Evolutionary conservation across 2,329 filamentous ascomycete genomes (phyloP), one percentile per base, ranked within the genome.

Genomic region (Ophiostoma quercus): DNA sequence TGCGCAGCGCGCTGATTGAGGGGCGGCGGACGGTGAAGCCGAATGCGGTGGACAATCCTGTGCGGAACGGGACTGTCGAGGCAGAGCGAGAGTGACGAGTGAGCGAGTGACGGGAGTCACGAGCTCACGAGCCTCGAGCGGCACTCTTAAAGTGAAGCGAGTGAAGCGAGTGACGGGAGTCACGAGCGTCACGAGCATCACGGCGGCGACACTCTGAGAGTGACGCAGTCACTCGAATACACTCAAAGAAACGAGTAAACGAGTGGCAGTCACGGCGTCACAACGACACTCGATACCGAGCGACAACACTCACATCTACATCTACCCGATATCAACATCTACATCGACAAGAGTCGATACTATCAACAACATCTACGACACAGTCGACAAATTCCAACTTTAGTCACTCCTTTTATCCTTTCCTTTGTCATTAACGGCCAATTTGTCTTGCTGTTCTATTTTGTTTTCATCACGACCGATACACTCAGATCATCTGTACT

Each of bases 11-110:
- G 9, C 82, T 85, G 8, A 87, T 90, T 63, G 84, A 86, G 11
- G 87, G 85, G 41, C 82, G 86, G 74, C 84, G 84, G 11, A 84
- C 81, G 1, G 85, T 90, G 72, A 86, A 88, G 74, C 85, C 87
- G 2, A 89, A 89, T 74, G 84, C 85, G 19, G 84, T 84, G n/a
- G 85, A 84, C 72, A 82, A 87, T 70, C 85, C 84, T 25, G 74
- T 74, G 6, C 69, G 81, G 34, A 83, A 81, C 72, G 74, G 76
- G 51, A 82, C 80, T 29, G 25, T 29, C 68, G 43, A n/a, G n/a
- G n/a, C n/a, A n/a, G n/a, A n/a, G n/a, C n/a, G n/a, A 12, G 19
- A 63, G 39, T 43, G 11, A 43, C 39, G 39, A 41, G 39, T 14
- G 39, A 41, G 39, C 8, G 39, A 29, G 25, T 29, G 25, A 29